Base-by-base conservation (phyloP, 78 protist genomes). In the Parvularia atlantis region DNA sequence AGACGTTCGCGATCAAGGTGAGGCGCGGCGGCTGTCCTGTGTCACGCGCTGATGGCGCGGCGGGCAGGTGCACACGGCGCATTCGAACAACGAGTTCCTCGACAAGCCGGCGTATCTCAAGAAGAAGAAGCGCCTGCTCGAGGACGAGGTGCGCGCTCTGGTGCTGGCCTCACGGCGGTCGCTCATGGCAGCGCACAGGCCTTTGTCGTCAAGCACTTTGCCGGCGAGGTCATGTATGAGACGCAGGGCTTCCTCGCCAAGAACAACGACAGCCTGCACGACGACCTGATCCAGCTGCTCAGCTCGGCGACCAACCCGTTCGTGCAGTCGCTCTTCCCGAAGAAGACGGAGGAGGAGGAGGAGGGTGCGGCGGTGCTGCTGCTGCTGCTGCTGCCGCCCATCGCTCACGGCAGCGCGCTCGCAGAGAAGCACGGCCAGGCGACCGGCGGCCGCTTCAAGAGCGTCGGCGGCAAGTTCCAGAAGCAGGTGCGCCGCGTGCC, bases 31-130 rank as follows among this genome's bases (percentile, higher is more conserved):
- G n/a, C n/a, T n/a, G n/a, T n/a, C n/a, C n/a, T n/a, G n/a, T n/a
- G n/a, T n/a, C n/a, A n/a, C n/a, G n/a, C n/a, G n/a, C n/a, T n/a
- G 46, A 11, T 4, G 46, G 46, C 19, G n/a, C n/a, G 14, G 5
- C 7, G 5, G 36, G 5, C 36, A 5, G 14, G 2, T 28, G 6
- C 33, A 2, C 64, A 20, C 41, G 41, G 17, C 44, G 43, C 90
- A 93, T 75, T 66, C 16, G 28, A 58, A 75, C 39, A 66, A 19
- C 20, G 88, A 81, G n/a, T 93, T 91, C 84, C 70, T 82, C 24
- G 91, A 77, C 71, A 89, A 86, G 73, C 46, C 46, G 19, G 9
- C 4, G 46, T 10, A 10, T 9, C 19, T 4, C 46, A 4, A 41
- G 46, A 9, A 9, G 19, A 4, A 9, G 19, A 41, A 41, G 46